A percentile compares a stretch with the other conserved stretches of the same genome.
Conservation (phyloP, 768 basidiomycete genomes). For the Lactarius psammicola region DNA sequence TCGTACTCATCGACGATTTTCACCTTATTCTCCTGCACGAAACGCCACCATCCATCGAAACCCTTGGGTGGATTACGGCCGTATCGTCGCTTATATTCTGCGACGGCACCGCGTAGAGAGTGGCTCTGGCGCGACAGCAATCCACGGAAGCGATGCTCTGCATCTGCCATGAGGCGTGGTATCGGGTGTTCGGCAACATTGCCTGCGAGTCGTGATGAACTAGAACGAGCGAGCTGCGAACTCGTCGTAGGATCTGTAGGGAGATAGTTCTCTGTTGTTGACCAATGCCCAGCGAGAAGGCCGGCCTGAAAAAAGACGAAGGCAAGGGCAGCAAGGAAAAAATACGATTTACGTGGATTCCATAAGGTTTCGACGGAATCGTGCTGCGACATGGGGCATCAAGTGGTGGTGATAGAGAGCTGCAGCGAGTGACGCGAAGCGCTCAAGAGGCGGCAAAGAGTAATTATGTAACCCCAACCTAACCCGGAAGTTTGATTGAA, state of each 20-base stretch:
- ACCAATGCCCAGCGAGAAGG: constrained; percentile 35
- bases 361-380: constrained; percentile 10
- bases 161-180: constrained; percentile 76
- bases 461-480: background rate
- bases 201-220: constrained; percentile 23
- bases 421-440: background rate
- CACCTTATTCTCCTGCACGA: constrained; percentile 67
- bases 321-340: constrained; percentile 33
- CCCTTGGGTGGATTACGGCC: constrained; percentile 79
- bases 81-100: constrained; percentile 80
- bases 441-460: background rate
- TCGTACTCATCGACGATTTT: constrained; percentile 91
- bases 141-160: constrained; percentile 66
- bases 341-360: constrained; percentile 17
- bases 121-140: constrained; percentile 75
- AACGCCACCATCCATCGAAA: constrained; percentile 89
- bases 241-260: constrained; percentile 32
- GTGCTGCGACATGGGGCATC: constrained; percentile 26
- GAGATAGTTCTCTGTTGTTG: constrained; percentile 29
- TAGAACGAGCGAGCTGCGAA: constrained; percentile 31
- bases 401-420: background rate
- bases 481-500: background rate
- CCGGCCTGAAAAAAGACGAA: constrained; percentile 38
- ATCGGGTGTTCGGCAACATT: constrained; percentile 69
- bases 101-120: constrained; percentile 73